phyloP scores from a whole-genome alignment of 192 early-diverging fungal species.

The Backusella parvicylindrica region DNA sequence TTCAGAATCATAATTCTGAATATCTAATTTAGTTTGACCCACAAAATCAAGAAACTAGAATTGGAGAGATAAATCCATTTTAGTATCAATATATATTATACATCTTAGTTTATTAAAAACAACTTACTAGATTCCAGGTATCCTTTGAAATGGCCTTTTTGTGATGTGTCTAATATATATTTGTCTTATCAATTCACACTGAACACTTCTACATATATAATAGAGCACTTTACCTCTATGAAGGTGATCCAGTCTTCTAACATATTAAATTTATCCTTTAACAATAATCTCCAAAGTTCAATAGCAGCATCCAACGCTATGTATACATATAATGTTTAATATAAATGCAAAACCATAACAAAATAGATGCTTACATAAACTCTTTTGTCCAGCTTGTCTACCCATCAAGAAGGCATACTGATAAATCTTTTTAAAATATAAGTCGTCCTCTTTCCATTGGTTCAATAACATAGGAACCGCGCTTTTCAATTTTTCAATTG shows the following conservation, averaged over 20 bases:
- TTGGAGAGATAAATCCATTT: not conserved
- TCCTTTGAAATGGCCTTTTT: conserved; percentile 77
- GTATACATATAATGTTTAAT: not conserved
- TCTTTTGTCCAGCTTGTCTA: conserved; percentile 65
- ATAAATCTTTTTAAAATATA: conserved; percentile 67
- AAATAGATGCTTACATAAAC: conserved; percentile 49
- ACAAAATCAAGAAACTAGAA: conserved; percentile 74
- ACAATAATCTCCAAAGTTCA: conserved; percentile 70
- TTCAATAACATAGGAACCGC: conserved; percentile 44
- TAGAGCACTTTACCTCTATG: conserved; percentile 38
- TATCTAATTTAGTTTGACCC: conserved; percentile 53
- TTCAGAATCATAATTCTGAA: conserved; percentile 71
- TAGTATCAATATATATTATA: not conserved
- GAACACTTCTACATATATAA: not conserved
- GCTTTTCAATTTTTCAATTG: conserved; percentile 60
- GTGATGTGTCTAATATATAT: conserved; percentile 57
- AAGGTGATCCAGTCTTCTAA: conserved; percentile 71
- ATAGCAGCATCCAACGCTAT: conserved; percentile 71
- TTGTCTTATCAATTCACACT: not conserved
- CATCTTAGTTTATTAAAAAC: too few relatives aligned
- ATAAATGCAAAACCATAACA: too few relatives aligned
- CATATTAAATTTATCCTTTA: conserved; percentile 54
- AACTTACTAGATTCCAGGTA: conserved; percentile 75
- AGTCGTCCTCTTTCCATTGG: conserved; percentile 51
- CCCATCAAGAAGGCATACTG: conserved; percentile 78